Evolutionary conservation across 2,329 filamentous ascomycete species (phyloP).

Genomic region (Dryadomyces sulphureus): DNA sequence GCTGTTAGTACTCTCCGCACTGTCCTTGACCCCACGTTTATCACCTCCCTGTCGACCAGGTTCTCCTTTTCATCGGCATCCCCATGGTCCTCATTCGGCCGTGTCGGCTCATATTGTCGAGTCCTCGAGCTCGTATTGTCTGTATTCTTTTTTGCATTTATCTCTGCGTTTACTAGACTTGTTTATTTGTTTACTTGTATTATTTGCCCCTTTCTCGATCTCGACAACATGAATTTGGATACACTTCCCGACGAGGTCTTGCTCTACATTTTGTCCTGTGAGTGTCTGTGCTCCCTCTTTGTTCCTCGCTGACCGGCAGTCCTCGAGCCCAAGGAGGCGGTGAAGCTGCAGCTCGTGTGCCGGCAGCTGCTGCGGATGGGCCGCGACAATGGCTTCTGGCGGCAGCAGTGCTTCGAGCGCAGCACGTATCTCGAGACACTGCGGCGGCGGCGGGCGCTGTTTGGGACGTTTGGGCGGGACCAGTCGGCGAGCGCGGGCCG

Average conservation of each 20-base stretch:
- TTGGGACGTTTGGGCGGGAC: slow-evolving; percentile 11
- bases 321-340: slow-evolving; percentile 49
- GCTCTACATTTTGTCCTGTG: slow-evolving; percentile 44
- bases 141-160: no score
- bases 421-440: slow-evolving; percentile 53
- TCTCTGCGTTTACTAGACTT: background rate
- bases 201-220: background rate
- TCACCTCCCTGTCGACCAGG: background rate
- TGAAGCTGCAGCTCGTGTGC: slow-evolving; percentile 55
- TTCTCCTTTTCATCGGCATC: background rate
- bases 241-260: slow-evolving; percentile 48
- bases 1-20: no score
- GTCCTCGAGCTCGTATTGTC: no score
- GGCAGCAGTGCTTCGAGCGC: slow-evolving; percentile 54
- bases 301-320: slow-evolving; percentile 24
- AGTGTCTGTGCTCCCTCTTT: slow-evolving; percentile 5
- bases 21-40: no score
- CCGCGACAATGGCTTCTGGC: slow-evolving; percentile 67
- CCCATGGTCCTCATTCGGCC: no score
- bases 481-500: background rate
- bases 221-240: slow-evolving; percentile 24
- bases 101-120: no score
- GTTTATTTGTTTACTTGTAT: background rate
- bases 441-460: slow-evolving; percentile 2
- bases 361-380: slow-evolving; percentile 49